Evolutionary conservation across 306 rosid genomes (phyloP), one percentile per base, ranked within the genome.

Genomic region (Luffa acutangula): DNA sequence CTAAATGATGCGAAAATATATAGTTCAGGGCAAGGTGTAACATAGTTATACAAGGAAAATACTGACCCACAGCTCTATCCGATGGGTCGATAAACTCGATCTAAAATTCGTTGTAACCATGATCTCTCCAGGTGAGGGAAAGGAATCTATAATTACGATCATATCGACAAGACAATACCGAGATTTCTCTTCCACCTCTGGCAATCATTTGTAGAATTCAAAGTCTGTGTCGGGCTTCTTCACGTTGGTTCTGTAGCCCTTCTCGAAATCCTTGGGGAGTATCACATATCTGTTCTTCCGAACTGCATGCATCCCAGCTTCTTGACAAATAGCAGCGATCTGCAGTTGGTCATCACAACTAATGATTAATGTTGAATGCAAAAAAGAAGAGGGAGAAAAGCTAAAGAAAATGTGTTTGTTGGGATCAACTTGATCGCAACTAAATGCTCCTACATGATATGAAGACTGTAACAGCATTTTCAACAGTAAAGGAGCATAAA

Each of bases 231-330:
- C 99, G 0, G 99, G 98, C 86, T 96, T 96, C 96, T 96, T 96
- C 85, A 96, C 99, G 33, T 96, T 96, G 60, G 96, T 93, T 69
- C 97, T 81, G 78, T 96, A 96, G 36, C 99, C 99, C 93, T 96
- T 96, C 87, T 96, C 99, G 18, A 96, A 96, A 85, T 96, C 99
- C 92, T 96, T 96, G 1, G 99, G 99, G 58, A 96, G 89, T 76
- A 96, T 96, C 80, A 96, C 92, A 48, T 96, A 96, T 79, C 99
- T 85, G 86, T 96, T 96, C 89, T 96, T 96, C 10, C 99, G 89
- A 71, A 96, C 99, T 33, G 99, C 99, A 21, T 96, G 99, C 99
- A 96, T 96, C 82, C 99, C 98, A 3, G 99, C 99, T 85, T 95
- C 99, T 88, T 95, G 99, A 85, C 99, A 95, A 66, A 96, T 93